Evolutionary conservation across 164 flowering plant species (phyloP), one percentile per base, ranked within the genome.

Genomic region (Santalum album): DNA sequence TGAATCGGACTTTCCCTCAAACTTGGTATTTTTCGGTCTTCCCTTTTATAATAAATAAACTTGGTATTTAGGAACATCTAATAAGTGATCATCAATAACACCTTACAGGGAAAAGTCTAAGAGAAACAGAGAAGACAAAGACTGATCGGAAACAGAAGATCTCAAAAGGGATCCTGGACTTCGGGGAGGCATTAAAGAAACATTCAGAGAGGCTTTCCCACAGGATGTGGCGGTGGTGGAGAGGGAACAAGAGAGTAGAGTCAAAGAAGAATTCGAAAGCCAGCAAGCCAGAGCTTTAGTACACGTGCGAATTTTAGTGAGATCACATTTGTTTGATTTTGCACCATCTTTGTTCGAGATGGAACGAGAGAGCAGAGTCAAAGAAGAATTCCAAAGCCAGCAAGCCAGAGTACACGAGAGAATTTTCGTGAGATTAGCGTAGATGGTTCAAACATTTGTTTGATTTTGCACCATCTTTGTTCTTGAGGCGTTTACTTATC

Each of bases 261-360:
- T 58, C 75, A 25, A 77, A 73, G 57, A 69, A 65, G 64, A 57
- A 58, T 46, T 50, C 82, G n/a, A 79, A 72, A 38, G 54, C 64
- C 19, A 55, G 62, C 57, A 82, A 75, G 49, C 20, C 74, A 51
- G 96, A 90, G 57, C 82, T 87, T 21, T 89, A 79, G 71, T 11
- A 24, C 24, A 32, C 36, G 12, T 32, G 36, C 36, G 36, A 32
- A 7, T 32, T 32, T n/a, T n/a, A n/a, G n/a, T n/a, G n/a, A n/a
- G n/a, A n/a, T n/a, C n/a, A n/a, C n/a, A n/a, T n/a, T n/a, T n/a
- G n/a, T n/a, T n/a, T n/a, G n/a, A n/a, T n/a, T n/a, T n/a, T n/a
- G n/a, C n/a, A n/a, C n/a, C n/a, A n/a, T n/a, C n/a, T n/a, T n/a
- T 86, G 95, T 96, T 86, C 95, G 96, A 66, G 45, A 59, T 60